phyloP scores from a whole-genome alignment of 2,329 filamentous ascomycete genomes.

The Cryoendolithus antarcticus region DNA sequence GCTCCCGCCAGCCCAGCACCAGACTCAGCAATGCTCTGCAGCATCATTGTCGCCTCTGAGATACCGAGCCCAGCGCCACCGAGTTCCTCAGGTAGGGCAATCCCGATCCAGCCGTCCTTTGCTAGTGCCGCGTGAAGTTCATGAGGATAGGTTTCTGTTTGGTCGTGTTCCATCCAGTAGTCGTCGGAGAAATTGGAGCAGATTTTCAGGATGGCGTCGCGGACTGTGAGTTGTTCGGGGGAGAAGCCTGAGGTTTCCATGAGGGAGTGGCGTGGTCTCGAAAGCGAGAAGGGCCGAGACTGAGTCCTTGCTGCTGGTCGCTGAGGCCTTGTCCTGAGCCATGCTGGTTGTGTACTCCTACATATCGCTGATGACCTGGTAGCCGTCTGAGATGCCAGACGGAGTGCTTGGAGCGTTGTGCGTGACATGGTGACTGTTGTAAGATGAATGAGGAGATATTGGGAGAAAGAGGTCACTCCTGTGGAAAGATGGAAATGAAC shows the following conservation, averaged over 20 bases:
- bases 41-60: slow-evolving; percentile 74
- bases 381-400: neutral
- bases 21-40: slow-evolving; percentile 51
- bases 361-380: neutral
- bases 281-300: slow-evolving; percentile 20
- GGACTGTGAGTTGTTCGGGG: slow-evolving; percentile 58
- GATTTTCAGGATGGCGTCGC: slow-evolving; percentile 55
- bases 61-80: slow-evolving; percentile 68
- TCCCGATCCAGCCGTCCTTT: slow-evolving; percentile 67
- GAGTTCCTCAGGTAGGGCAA: slow-evolving; percentile 61
- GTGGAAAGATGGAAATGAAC: too few species aligned
- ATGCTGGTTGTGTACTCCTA: neutral
- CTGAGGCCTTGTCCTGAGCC: too few species aligned
- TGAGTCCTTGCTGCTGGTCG: too few species aligned
- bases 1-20: slow-evolving; percentile 67
- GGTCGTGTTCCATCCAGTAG: slow-evolving; percentile 67
- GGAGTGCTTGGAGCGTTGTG: neutral
- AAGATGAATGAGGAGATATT: too few species aligned
- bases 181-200: slow-evolving; percentile 60
- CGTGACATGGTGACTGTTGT: neutral
- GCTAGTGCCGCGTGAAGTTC: slow-evolving; percentile 67
- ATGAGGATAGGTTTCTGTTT: slow-evolving; percentile 56
- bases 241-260: slow-evolving; percentile 66
- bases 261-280: slow-evolving; percentile 27
- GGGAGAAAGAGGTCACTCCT: too few species aligned